Conservation (phyloP, 805 yeast species). For the Candida caryicola region DNA sequence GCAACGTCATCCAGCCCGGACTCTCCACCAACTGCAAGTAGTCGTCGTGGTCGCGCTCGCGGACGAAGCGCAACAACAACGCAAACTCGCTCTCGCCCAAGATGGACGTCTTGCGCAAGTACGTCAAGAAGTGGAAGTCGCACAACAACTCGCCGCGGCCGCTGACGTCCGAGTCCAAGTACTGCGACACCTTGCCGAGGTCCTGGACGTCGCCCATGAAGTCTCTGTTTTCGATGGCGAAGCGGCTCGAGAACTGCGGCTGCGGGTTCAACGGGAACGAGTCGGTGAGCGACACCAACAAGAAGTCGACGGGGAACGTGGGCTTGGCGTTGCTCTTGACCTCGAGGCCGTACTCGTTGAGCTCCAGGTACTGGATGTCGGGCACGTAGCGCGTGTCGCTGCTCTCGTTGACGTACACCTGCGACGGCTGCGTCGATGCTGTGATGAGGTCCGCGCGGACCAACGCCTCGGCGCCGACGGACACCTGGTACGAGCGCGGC, state of each 20-base stretch:
- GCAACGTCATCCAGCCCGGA: slow-evolving; percentile 81
- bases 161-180: slow-evolving; percentile 37
- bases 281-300: slow-evolving; percentile 84
- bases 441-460: slow-evolving; percentile 81
- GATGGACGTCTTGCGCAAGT: slow-evolving; percentile 54
- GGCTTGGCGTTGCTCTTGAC: slow-evolving; percentile 66
- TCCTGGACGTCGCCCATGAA: slow-evolving; percentile 75
- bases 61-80: slow-evolving; percentile 48
- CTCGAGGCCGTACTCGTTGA: slow-evolving; percentile 83
- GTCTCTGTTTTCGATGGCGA: slow-evolving; percentile 79
- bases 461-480: slow-evolving; percentile 82
- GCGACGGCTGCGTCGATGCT: slow-evolving; percentile 88
- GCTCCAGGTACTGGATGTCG: slow-evolving; percentile 79
- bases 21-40: slow-evolving; percentile 53
- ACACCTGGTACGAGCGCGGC: slow-evolving; percentile 85
- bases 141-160: slow-evolving; percentile 37
- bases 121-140: slow-evolving; percentile 77
- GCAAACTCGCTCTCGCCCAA: slow-evolving; percentile 54
- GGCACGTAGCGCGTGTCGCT: slow-evolving; percentile 82
- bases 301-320: slow-evolving; percentile 27
- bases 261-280: slow-evolving; percentile 75
- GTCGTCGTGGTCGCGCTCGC: slow-evolving; percentile 39
- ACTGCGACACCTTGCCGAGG: slow-evolving; percentile 49
- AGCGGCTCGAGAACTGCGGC: slow-evolving; percentile 51
- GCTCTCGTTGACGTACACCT: slow-evolving; percentile 77